Percentiles rank a stretch among this genome's conserved stretches.
Evolutionary conservation across 169 alveolate species (phyloP).

Genomic region (Pseudocohnilembus persalinus): DNA sequence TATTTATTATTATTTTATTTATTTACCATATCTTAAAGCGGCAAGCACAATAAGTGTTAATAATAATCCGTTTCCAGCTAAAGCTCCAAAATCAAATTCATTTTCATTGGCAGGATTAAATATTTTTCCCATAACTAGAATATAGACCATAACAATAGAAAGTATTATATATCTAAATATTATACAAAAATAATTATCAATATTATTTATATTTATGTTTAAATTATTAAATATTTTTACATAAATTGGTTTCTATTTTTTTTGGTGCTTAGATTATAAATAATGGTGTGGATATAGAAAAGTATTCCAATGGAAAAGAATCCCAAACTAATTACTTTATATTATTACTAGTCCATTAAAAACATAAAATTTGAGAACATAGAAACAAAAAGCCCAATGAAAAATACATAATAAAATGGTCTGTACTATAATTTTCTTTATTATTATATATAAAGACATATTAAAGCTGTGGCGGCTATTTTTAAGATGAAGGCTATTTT

Average conservation of each 20-base stretch:
- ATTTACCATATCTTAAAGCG: neutral
- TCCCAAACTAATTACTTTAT: neutral
- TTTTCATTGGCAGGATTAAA: neutral
- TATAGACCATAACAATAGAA: neutral
- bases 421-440: neutral
- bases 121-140: neutral
- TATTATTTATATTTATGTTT: neutral
- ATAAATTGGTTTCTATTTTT: neutral
- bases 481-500: neutral
- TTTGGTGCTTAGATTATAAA: neutral
- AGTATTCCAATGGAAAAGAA: neutral
- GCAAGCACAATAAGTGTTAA: neutral
- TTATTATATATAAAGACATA: neutral
- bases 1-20: no score
- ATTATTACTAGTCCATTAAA: no score
- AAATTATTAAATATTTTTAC: neutral
- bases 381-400: neutral
- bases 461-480: neutral
- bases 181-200: no score
- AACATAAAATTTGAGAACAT: neutral
- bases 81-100: no score
- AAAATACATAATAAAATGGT: neutral
- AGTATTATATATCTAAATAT: neutral
- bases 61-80: neutral
- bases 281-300: neutral